Percentiles rank a stretch among this genome's conserved stretches.
phyloP scores from a whole-genome alignment of 1,284 basidiomycete genomes.

The Coriolopsis trogii region DNA sequence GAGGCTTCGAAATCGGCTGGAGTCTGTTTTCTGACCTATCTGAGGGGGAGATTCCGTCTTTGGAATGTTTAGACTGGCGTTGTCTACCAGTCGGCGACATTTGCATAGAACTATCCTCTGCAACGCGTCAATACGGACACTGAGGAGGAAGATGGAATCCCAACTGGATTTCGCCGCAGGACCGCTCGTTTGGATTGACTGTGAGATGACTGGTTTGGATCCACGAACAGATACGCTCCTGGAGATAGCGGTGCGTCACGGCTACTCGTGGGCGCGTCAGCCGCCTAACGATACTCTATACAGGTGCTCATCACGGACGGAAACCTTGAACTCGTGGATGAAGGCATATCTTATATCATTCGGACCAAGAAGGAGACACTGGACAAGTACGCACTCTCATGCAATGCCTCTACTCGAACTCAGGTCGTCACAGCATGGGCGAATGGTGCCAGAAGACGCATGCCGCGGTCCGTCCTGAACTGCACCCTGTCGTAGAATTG shows the following conservation, averaged over 20 bases:
- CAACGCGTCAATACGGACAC: slow-evolving; percentile 7
- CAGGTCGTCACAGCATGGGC: slow-evolving; percentile 57
- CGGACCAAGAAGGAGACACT: slow-evolving; percentile 62
- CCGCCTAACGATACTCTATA: background rate
- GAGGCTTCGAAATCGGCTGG: too few species aligned
- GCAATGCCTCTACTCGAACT: background rate
- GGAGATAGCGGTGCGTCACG: slow-evolving; percentile 66
- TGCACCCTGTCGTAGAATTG: background rate
- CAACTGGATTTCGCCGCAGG: slow-evolving; percentile 53
- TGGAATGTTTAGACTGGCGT: too few species aligned
- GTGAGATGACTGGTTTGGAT: slow-evolving; percentile 83
- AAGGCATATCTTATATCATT: slow-evolving; percentile 75
- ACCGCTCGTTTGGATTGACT: slow-evolving; percentile 87
- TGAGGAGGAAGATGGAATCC: slow-evolving; percentile 16
- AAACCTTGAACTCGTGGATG: slow-evolving; percentile 72
- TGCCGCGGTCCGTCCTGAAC: slow-evolving; percentile 49
- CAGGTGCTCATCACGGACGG: slow-evolving; percentile 85
- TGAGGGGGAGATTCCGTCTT: too few species aligned
- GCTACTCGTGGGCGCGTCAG: too few species aligned
- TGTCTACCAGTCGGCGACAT: slow-evolving; percentile 10
- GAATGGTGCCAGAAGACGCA: slow-evolving; percentile 80
- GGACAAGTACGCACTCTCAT: slow-evolving; percentile 52
- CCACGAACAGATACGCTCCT: slow-evolving; percentile 70
- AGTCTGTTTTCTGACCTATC: too few species aligned
- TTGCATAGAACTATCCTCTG: background rate